Conservation (phyloP, 164 flowering plant genomes). For the Paratinospora sagittata region DNA sequence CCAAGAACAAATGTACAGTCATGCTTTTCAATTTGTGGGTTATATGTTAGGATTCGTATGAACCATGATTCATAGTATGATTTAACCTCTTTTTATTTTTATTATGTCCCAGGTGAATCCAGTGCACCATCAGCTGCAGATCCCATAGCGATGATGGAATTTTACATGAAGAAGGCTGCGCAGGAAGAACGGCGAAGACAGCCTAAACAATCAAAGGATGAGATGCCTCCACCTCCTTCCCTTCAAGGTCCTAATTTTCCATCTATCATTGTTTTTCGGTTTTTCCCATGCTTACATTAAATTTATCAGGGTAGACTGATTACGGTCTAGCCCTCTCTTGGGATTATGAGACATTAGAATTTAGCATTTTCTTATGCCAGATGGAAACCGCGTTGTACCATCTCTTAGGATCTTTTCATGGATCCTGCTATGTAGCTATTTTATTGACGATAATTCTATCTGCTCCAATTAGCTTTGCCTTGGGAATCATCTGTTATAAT, state of each 20-base stretch:
- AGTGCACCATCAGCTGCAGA: constrained; percentile 48
- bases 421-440: background rate
- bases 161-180: constrained; percentile 91
- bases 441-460: background rate
- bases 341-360: background rate
- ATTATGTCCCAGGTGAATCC: constrained; percentile 38
- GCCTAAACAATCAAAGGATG: constrained; percentile 81
- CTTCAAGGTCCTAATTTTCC: constrained; percentile 55
- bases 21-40: background rate
- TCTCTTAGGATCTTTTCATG: background rate
- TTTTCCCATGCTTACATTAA: too few relatives aligned
- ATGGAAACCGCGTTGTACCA: background rate
- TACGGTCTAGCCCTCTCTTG: too few relatives aligned
- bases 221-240: constrained; percentile 98
- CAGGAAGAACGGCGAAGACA: constrained; percentile 75
- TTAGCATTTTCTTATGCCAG: background rate
- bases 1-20: background rate
- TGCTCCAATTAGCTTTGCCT: background rate
- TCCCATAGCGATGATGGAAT: constrained; percentile 97
- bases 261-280: background rate
- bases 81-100: background rate
- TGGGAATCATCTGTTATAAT: background rate
- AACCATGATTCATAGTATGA: background rate
- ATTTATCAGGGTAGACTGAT: background rate
- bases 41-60: background rate